Evolutionary conservation across 805 yeast genomes (phyloP).

Genomic region (Monosporozyma servazzii): DNA sequence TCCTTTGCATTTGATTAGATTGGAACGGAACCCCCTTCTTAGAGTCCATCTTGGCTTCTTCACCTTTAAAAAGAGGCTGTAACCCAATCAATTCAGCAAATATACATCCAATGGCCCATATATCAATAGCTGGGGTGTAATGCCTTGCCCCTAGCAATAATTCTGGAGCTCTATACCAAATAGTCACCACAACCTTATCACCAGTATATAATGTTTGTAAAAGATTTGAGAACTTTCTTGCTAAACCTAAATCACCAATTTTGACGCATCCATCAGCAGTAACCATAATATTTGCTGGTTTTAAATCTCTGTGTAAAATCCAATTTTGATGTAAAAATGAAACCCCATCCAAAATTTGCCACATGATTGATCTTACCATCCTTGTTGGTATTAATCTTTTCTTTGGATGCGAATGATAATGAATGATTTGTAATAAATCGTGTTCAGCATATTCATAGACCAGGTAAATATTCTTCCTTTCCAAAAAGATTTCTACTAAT

Average conservation of each 20-base stretch:
- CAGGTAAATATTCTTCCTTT: constrained; percentile 85
- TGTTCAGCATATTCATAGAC: constrained; percentile 95
- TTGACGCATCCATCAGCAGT: constrained; percentile 83
- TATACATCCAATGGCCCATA: constrained; percentile 95
- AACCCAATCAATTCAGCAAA: constrained; percentile 82
- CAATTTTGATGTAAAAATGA: constrained; percentile 89
- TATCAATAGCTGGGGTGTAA: constrained; percentile 84
- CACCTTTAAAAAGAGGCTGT: constrained; percentile 93
- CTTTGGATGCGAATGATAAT: constrained; percentile 87
- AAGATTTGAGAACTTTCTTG: constrained; percentile 79
- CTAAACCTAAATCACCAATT: constrained; percentile 90
- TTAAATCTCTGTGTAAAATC: constrained; percentile 90
- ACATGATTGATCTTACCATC: constrained; percentile 73
- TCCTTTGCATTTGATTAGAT: constrained; percentile 81
- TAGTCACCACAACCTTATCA: constrained; percentile 92
- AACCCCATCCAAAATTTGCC: constrained; percentile 91
- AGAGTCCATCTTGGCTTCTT: constrained; percentile 91
- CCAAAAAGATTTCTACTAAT: constrained; percentile 74
- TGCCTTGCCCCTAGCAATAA: constrained; percentile 83
- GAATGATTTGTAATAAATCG: constrained; percentile 88
- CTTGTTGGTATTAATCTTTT: constrained; percentile 65
- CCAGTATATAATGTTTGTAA: constrained; percentile 81
- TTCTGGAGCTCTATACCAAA: constrained; percentile 96
- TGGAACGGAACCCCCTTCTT: constrained; percentile 93
- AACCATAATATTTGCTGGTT: constrained; percentile 98